These are phyloP conservation scores for Sistotremastrum niveocremeum DNA, from an alignment of 768 basidiomycete genomes.

Conservation along the genomic window DNA sequence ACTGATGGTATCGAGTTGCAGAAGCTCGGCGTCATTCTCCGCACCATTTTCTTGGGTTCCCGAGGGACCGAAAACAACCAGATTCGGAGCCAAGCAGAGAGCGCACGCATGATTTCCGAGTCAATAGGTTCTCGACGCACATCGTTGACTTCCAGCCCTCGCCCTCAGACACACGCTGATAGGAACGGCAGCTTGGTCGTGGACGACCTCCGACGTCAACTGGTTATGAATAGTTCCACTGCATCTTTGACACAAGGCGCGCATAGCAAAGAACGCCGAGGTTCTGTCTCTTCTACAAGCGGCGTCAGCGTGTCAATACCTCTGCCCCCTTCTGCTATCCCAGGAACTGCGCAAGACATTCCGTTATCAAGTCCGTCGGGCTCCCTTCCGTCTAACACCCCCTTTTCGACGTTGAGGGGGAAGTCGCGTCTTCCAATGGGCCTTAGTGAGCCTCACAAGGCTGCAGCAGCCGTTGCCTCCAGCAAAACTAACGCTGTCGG, in stretches of 20 bases:
- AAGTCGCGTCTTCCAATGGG: no score
- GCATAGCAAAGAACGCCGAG: conserved; percentile 32
- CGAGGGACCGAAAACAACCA: neutral
- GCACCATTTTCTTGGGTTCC: conserved; percentile 78
- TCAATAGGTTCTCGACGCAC: neutral
- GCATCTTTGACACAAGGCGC: conserved; percentile 41
- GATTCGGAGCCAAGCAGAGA: no score
- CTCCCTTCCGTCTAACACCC: conserved; percentile 52
- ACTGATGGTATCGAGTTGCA: conserved; percentile 64
- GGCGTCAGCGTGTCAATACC: conserved; percentile 11
- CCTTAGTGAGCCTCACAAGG: conserved; percentile 56
- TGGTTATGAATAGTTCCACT: conserved; percentile 64
- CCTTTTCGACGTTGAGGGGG: conserved; percentile 9
- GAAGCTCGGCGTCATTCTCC: conserved; percentile 80
- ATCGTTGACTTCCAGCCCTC: neutral
- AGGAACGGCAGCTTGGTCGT: conserved; percentile 13
- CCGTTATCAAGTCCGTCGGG: conserved; percentile 71
- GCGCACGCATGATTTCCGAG: no score
- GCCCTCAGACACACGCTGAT: neutral
- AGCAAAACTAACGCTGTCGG: conserved; percentile 76
- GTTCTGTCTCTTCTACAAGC: conserved; percentile 23
- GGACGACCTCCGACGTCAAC: conserved; percentile 63
- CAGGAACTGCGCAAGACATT: conserved; percentile 25
- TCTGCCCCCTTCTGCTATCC: conserved; percentile 14
- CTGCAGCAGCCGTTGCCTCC: conserved; percentile 80